Evolutionary conservation across 768 basidiomycete genomes (phyloP).

Genomic region (Pulveroboletus sp.): DNA sequence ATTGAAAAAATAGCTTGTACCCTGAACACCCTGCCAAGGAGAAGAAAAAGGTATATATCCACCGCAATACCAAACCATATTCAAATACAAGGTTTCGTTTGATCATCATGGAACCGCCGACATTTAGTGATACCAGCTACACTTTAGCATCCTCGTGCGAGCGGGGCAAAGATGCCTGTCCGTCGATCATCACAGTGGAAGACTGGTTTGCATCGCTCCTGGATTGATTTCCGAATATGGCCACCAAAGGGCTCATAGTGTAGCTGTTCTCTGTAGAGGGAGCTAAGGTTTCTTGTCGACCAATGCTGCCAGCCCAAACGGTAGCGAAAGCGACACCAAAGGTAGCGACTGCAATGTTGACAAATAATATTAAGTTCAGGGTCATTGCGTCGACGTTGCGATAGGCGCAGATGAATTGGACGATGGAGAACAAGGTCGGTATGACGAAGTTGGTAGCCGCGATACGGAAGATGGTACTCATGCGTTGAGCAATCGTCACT

Average conservation of each 20-base stretch:
- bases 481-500: constrained; percentile 3
- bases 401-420: constrained; percentile 8
- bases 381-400: background rate
- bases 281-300: background rate
- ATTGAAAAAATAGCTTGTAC: no score
- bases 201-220: background rate
- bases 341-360: constrained; percentile 8
- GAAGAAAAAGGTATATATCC: no score
- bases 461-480: constrained; percentile 21
- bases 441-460: constrained; percentile 26
- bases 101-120: no score
- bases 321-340: constrained; percentile 10
- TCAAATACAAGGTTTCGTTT: no score
- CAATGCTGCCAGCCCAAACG: constrained; percentile 2
- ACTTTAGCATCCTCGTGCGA: background rate
- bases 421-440: constrained; percentile 14
- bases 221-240: background rate
- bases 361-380: constrained; percentile 5
- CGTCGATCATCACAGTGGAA: background rate
- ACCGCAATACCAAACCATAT: no score
- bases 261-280: background rate
- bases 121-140: no score
- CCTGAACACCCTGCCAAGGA: no score
- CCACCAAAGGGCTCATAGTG: background rate
- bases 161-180: no score